A percentile compares a stretch with the other conserved stretches of the same genome.
phyloP scores from a whole-genome alignment of 768 basidiomycete species.

The Panaeolus papilionaceus region DNA sequence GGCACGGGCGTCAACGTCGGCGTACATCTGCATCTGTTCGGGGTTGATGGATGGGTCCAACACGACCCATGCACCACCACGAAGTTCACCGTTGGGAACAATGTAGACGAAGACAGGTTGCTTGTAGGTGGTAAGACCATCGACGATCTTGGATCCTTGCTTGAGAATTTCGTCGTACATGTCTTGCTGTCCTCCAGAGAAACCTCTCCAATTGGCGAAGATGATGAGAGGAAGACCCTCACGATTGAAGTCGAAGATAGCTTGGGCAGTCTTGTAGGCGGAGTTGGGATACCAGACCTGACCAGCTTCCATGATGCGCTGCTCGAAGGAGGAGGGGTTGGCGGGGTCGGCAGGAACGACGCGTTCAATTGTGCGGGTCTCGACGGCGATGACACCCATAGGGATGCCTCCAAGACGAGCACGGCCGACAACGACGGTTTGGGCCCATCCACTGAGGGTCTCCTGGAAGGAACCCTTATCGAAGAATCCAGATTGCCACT shows the following conservation, averaged over 20 bases:
- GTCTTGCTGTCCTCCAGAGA: conserved; percentile 99
- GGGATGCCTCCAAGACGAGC: conserved; percentile 97
- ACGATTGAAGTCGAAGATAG: conserved; percentile 98
- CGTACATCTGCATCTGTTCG: conserved; percentile 99
- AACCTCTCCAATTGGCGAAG: conserved; percentile 99
- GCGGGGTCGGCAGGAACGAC: conserved; percentile 98
- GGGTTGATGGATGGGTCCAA: conserved; percentile 97
- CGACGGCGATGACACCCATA: conserved; percentile 97
- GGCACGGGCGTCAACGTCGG: conserved; percentile 93
- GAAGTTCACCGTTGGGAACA: conserved; percentile 96
- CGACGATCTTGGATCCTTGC: conserved; percentile 98
- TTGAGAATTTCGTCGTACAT: conserved; percentile 99
- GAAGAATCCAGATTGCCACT: conserved; percentile 92
- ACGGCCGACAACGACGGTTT: conserved; percentile 97
- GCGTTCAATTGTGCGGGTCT: conserved; percentile 96
- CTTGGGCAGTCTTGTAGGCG: conserved; percentile 99
- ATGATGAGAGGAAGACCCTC: conserved; percentile 97
- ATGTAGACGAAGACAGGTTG: conserved; percentile 99
- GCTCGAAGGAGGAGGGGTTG: conserved; percentile 95
- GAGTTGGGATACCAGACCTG: conserved; percentile 99
- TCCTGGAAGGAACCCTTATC: conserved; percentile 99
- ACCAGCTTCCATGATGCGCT: conserved; percentile 99
- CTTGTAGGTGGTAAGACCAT: conserved; percentile 95
- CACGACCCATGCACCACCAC: conserved; percentile 99
- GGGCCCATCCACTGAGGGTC: conserved; percentile 98